Conservation (phyloP, 768 basidiomycete genomes). For the Tricholoma sp. region DNA sequence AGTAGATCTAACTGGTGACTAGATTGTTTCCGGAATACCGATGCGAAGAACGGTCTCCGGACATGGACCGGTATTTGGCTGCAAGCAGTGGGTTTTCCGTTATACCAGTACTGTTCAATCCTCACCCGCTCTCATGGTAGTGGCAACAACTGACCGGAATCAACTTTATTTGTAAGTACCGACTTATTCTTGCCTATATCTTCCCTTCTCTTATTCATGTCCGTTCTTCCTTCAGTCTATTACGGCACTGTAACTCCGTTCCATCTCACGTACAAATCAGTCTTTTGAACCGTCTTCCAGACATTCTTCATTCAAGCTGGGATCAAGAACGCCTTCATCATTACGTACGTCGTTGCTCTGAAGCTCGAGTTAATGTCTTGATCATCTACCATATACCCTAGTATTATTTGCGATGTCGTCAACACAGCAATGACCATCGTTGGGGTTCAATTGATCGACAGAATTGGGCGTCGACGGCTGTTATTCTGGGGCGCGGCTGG, state of each 20-base stretch:
- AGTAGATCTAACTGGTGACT: background rate
- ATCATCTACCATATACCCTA: background rate
- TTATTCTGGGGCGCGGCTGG: conserved; percentile 74
- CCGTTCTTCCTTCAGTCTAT: conserved; percentile 34
- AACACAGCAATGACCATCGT: conserved; percentile 76
- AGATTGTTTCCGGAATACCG: conserved; percentile 53
- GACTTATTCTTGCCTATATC: background rate
- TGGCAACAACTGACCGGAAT: conserved; percentile 77
- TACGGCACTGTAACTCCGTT: conserved; percentile 44
- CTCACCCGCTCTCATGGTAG: conserved; percentile 8
- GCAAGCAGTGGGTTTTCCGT: conserved; percentile 37
- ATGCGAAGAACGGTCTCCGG: conserved; percentile 58
- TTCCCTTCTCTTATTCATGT: background rate
- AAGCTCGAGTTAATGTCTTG: background rate
- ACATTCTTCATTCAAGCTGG: conserved; percentile 60
- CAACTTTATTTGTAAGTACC: conserved; percentile 42
- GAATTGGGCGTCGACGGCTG: conserved; percentile 75
- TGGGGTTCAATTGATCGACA: conserved; percentile 78
- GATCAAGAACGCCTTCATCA: conserved; percentile 54
- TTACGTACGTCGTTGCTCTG: conserved; percentile 29
- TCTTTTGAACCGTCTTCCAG: conserved; percentile 34
- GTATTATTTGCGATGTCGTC: conserved; percentile 66
- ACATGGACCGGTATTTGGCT: conserved; percentile 80
- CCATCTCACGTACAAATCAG: conserved; percentile 29
- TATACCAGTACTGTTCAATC: background rate